These are phyloP conservation scores for Arxiozyma slooffiae DNA, from an alignment of 1,139 yeast species.

Conservation along the genomic window DNA sequence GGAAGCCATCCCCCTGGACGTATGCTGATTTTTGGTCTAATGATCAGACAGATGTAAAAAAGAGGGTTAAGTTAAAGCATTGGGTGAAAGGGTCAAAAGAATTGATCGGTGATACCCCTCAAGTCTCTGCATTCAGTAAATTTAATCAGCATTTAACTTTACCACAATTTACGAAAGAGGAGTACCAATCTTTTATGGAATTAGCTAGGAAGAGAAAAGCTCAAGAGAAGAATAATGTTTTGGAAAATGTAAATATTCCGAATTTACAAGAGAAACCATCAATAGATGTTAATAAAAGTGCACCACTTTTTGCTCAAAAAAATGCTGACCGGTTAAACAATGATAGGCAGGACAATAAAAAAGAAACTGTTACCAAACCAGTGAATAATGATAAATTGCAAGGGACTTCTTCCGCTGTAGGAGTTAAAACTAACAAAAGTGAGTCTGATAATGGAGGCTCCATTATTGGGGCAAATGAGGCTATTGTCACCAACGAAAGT, in stretches of 20 bases:
- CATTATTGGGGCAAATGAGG: background rate
- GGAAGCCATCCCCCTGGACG: conserved; percentile 77
- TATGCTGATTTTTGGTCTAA: conserved; percentile 50
- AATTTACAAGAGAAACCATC: background rate
- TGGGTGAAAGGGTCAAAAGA: conserved; percentile 80
- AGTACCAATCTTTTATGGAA: conserved; percentile 44
- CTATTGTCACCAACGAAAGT: background rate
- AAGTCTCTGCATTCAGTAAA: conserved; percentile 59
- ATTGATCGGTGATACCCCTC: conserved; percentile 32
- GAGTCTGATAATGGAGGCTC: background rate
- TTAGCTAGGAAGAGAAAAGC: background rate
- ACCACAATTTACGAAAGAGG: conserved; percentile 60
- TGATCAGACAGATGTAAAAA: conserved; percentile 30
- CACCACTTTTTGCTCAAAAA: background rate
- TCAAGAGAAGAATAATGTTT: background rate
- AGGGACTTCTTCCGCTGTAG: background rate
- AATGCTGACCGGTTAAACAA: background rate
- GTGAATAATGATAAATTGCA: background rate
- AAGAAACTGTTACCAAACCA: background rate
- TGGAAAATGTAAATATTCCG: background rate
- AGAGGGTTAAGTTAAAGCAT: conserved; percentile 47
- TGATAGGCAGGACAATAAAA: background rate
- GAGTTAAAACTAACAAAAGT: too few relatives aligned
- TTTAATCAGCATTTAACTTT: conserved; percentile 61
- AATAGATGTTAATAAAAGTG: background rate